Conservation (phyloP, 371 early-diverging fungal genomes). For the Lichtheimia corymbifera region DNA sequence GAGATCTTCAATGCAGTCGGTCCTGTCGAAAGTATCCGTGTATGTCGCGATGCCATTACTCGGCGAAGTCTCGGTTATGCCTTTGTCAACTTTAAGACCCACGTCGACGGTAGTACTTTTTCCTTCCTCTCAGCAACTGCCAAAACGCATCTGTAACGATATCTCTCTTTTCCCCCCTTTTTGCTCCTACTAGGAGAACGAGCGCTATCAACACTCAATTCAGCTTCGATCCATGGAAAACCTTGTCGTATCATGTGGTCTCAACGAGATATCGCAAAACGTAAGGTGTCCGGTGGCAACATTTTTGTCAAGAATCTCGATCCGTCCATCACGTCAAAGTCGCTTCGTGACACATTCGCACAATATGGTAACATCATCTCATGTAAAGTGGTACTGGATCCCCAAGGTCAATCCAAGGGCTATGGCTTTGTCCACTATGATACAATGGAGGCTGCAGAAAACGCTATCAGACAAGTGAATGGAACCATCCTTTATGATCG, state of each 20-base stretch:
- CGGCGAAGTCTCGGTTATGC: slow-evolving; percentile 95
- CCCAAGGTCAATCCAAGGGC: slow-evolving; percentile 85
- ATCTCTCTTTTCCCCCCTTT: neutral
- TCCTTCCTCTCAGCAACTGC: neutral
- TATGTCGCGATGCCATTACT: slow-evolving; percentile 96
- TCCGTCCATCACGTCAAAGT: slow-evolving; percentile 88
- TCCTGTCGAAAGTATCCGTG: slow-evolving; percentile 92
- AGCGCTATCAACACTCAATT: slow-evolving; percentile 91
- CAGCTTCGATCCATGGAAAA: slow-evolving; percentile 86
- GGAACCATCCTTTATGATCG: slow-evolving; percentile 95
- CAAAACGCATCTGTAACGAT: no score
- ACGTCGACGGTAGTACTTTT: slow-evolving; percentile 59
- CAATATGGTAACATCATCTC: slow-evolving; percentile 98
- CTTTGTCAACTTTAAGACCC: slow-evolving; percentile 90
- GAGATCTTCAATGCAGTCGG: slow-evolving; percentile 91
- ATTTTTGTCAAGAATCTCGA: slow-evolving; percentile 99
- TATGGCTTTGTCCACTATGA: slow-evolving; percentile 99
- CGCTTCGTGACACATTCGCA: slow-evolving; percentile 98
- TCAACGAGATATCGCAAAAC: slow-evolving; percentile 91
- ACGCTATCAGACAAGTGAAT: slow-evolving; percentile 95
- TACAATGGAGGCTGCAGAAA: slow-evolving; percentile 89
- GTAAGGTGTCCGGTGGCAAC: slow-evolving; percentile 90
- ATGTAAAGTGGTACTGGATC: slow-evolving; percentile 93
- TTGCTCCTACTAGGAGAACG: slow-evolving; percentile 60
- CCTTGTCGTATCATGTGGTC: slow-evolving; percentile 98